A percentile compares a stretch with the other conserved stretches of the same genome.
Evolutionary conservation across 768 basidiomycete genomes (phyloP).

Genomic region (Daedalea quercina): DNA sequence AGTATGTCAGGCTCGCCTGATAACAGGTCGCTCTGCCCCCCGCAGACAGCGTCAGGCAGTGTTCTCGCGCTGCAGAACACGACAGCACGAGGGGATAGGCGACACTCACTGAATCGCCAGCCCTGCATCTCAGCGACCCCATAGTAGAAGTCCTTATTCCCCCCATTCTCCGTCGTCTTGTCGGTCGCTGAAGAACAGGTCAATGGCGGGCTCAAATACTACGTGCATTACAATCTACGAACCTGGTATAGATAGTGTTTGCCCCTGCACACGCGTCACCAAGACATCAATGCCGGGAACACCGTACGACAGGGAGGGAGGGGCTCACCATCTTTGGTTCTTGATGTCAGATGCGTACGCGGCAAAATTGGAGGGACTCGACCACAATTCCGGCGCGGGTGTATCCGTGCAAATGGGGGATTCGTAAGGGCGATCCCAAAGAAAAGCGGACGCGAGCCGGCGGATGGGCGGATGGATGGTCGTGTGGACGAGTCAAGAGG

Average conservation of each 20-base stretch:
- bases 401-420: background rate
- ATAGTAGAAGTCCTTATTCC: constrained; percentile 64
- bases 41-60: background rate
- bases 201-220: background rate
- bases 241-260: constrained; percentile 25
- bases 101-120: constrained; percentile 89
- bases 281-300: background rate
- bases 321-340: constrained; percentile 10
- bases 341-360: background rate
- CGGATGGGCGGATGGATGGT: constrained; percentile 6
- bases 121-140: constrained; percentile 97
- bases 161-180: constrained; percentile 72
- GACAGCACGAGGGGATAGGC: background rate
- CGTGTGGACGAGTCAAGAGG: constrained; percentile 21
- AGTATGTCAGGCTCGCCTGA: constrained; percentile 13
- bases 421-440: too few relatives aligned
- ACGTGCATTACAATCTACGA: background rate
- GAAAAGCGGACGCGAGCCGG: background rate
- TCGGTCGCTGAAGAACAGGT: constrained; percentile 51
- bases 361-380: background rate
- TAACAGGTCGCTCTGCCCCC: background rate
- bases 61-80: constrained; percentile 2
- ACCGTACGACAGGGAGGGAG: background rate
- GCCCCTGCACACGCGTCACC: constrained; percentile 15
- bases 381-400: background rate